Conservation (phyloP, 352 stramenopile genomes). For the Phytophthora rubi region DNA sequence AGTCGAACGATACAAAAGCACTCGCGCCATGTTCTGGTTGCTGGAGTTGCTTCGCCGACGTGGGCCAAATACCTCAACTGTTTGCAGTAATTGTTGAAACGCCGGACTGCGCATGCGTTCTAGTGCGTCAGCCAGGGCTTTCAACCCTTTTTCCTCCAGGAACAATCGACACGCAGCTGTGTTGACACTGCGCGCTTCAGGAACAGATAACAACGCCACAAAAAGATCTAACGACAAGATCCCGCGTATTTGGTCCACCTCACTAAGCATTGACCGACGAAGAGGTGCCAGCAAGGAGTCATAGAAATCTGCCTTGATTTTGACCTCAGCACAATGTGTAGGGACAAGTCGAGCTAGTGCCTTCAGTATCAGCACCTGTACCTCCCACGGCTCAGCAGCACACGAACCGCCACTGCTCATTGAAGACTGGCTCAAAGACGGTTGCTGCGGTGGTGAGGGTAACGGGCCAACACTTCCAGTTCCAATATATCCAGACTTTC, state of each 20-base stretch:
- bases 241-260: slow-evolving; percentile 79
- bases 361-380: slow-evolving; percentile 84
- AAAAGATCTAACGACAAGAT: slow-evolving; percentile 78
- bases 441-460: slow-evolving; percentile 19
- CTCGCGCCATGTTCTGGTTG: slow-evolving; percentile 54
- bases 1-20: slow-evolving; percentile 75
- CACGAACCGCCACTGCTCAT: slow-evolving; percentile 25
- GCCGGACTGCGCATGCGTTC: slow-evolving; percentile 74
- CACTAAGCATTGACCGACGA: slow-evolving; percentile 65
- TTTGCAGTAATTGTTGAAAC: slow-evolving; percentile 71
- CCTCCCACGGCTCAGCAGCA: slow-evolving; percentile 67
- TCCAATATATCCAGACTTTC: slow-evolving; percentile 59
- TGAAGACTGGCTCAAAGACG: slow-evolving; percentile 20
- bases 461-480: slow-evolving; percentile 24
- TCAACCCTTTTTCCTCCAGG: slow-evolving; percentile 59
- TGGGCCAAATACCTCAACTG: slow-evolving; percentile 27
- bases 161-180: slow-evolving; percentile 59
- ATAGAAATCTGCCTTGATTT: slow-evolving; percentile 65
- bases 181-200: slow-evolving; percentile 59
- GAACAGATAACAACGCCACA: slow-evolving; percentile 58
- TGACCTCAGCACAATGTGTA: slow-evolving; percentile 54
- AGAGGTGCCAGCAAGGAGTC: slow-evolving; percentile 69
- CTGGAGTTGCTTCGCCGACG: slow-evolving; percentile 34
- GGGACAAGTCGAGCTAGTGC: slow-evolving; percentile 70
- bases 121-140: slow-evolving; percentile 58